Conservation (phyloP, 768 basidiomycete species). For the Mycena kentingensis region DNA sequence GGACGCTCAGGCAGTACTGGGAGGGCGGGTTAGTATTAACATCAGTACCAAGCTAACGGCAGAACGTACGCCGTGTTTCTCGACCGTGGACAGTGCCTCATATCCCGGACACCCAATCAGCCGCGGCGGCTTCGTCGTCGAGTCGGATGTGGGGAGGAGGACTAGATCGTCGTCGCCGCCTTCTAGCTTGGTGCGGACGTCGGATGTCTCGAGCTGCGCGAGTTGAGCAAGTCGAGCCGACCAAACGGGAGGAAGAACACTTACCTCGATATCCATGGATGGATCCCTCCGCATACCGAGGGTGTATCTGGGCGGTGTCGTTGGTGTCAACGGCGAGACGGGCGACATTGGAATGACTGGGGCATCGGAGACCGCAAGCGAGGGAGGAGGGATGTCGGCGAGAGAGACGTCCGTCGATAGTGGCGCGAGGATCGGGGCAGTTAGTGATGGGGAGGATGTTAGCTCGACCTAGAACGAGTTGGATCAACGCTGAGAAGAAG, state of each 20-base stretch:
- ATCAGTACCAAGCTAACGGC: not conserved
- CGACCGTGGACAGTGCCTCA: conserved; percentile 44
- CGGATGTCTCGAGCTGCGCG: not conserved
- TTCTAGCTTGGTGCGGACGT: conserved; percentile 2
- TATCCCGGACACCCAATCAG: conserved; percentile 45
- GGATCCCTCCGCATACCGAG: not conserved
- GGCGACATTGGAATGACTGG: too few species aligned
- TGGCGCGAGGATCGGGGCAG: too few species aligned
- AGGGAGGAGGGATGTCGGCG: too few species aligned
- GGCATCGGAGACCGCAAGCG: too few species aligned
- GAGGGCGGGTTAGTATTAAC: not conserved
- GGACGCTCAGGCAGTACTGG: conserved; percentile 72
- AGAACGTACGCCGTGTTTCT: conserved; percentile 53
- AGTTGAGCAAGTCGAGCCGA: not conserved
- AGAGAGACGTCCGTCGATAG: too few species aligned
- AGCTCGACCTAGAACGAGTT: too few species aligned
- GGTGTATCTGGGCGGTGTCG: too few species aligned
- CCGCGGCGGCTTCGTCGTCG: conserved; percentile 15
- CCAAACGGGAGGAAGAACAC: not conserved
- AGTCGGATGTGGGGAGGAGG: conserved; percentile 26
- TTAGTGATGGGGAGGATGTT: too few species aligned
- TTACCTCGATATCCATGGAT: not conserved
- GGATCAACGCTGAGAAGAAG: not conserved
- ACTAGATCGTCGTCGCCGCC: conserved; percentile 14
- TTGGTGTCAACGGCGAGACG: too few species aligned